Conservation (phyloP, 257 asterid genomes). For the Salvia rosmarinus region DNA sequence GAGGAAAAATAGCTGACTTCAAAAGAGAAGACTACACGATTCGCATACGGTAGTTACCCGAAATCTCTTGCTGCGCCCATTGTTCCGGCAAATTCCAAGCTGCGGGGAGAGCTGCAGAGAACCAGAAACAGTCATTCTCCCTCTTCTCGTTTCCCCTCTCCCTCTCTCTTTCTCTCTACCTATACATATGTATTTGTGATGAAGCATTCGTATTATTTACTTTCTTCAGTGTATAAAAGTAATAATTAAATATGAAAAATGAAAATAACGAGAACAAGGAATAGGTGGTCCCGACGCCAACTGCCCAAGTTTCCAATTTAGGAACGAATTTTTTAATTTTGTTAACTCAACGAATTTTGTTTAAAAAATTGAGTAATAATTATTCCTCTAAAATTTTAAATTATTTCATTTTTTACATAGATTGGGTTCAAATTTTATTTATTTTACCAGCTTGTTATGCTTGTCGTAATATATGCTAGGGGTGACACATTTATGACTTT, state of each 20-base stretch:
- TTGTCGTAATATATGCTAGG: too few species aligned
- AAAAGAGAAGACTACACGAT: neutral
- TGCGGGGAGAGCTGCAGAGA: conserved; percentile 72
- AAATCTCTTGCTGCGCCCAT: conserved; percentile 44
- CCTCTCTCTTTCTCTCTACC: conserved; percentile 11
- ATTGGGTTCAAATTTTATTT: too few species aligned
- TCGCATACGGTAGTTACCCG: conserved; percentile 42
- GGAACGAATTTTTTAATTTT: neutral
- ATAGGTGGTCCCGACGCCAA: neutral
- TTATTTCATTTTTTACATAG: neutral
- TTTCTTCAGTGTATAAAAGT: neutral
- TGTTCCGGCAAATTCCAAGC: conserved; percentile 65
- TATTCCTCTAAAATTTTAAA: neutral
- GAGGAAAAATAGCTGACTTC: conserved; percentile 1
- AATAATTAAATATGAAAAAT: neutral
- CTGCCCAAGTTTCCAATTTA: neutral
- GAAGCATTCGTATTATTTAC: neutral
- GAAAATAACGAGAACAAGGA: conserved; percentile 9
- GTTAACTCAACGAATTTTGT: neutral
- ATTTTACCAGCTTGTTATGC: too few species aligned
- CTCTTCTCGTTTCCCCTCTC: conserved; percentile 13
- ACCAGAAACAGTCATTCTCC: conserved; percentile 59
- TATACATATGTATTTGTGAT: neutral
- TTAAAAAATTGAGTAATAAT: too few species aligned
- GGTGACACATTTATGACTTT: neutral